A percentile compares a stretch with the other conserved stretches of the same genome.
These are phyloP conservation scores for Trypanosoma grayi DNA, from an alignment of 208 protist species.

Conservation along the genomic window DNA sequence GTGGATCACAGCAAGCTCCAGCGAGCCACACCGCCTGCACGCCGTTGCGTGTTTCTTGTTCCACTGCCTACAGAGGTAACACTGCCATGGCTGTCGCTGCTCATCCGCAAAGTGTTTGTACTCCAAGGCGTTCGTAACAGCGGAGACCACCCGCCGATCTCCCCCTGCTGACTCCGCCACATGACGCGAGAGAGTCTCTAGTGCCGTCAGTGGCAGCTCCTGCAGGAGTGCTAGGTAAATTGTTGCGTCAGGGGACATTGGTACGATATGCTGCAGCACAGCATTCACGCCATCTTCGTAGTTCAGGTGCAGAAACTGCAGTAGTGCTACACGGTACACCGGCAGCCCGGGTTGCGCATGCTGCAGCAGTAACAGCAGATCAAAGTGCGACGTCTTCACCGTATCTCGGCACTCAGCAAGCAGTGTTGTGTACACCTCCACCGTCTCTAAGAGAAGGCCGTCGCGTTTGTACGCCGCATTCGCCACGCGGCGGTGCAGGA, in stretches of 20 bases:
- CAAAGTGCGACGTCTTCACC: neutral
- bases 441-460: slow-evolving; percentile 20
- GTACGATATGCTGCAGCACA: slow-evolving; percentile 15
- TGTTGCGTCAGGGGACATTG: neutral
- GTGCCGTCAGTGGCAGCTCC: slow-evolving; percentile 28
- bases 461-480: slow-evolving; percentile 6
- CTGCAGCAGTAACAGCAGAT: slow-evolving; percentile 7
- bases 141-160: neutral
- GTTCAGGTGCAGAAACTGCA: slow-evolving; percentile 15
- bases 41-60: slow-evolving; percentile 36
- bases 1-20: slow-evolving; percentile 44
- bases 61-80: slow-evolving; percentile 53
- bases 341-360: slow-evolving; percentile 5
- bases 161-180: neutral
- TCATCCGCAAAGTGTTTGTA: slow-evolving; percentile 13
- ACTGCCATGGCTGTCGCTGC: slow-evolving; percentile 58
- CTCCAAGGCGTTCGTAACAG: slow-evolving; percentile 10
- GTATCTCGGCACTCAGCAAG: slow-evolving; percentile 3
- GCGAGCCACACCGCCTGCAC: slow-evolving; percentile 50
- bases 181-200: slow-evolving; percentile 27
- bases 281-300: slow-evolving; percentile 3
- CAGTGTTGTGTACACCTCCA: slow-evolving; percentile 16
- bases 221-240: slow-evolving; percentile 17
- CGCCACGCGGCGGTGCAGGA: slow-evolving; percentile 7
- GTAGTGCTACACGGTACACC: slow-evolving; percentile 20